Evolutionary conservation across 495 filamentous ascomycete species (phyloP), one percentile per base, ranked within the genome.

Genomic region (Terfezia boudieri): DNA sequence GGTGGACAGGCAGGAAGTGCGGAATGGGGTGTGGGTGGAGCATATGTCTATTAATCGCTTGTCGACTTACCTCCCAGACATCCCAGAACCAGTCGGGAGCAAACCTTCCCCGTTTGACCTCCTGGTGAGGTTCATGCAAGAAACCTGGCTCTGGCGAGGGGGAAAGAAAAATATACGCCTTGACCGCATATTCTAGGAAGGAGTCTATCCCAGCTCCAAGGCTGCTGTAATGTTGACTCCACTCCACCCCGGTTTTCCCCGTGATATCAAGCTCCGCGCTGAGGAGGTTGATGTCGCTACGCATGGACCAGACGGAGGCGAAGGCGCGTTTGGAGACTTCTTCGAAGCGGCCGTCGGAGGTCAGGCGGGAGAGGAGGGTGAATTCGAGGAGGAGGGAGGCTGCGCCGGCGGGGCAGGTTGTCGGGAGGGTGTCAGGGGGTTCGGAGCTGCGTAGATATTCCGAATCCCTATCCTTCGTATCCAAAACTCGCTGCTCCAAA

Each of bases 161-260:
- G 4, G 26, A 32, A 32, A 85, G 76, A 9, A 98, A 69, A 57
- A 98, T 82, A 59, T 92, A 80, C 2, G 87, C 83, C 64, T 98
- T 98, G 64, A 94, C 74, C 2, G 90, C 90, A 64, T 98, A 98
- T 69, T 98, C 90, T 61, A 89, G 96, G 69, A 96, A 98, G 69
- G 87, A 94, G 67, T 96, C 90, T 59, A 92, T 82, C 16, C 90
- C 92, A 1, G 90, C 90, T 38, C 90, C 90, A 61, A 98, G 89
- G 41, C 41, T 46, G 41, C 17, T 46, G 41, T 73, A 51, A 5
- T 22, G 4, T 12, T 12, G 11, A 51, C 62, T 23, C 22, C n/a
- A 22, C 8, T 22, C 1, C 12, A 22, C 49, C 11, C 49, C 49
- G n/a, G 0, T 67, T 23, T 16, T 5, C 14, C 92, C 90, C 20